Conservation (phyloP, 1,284 basidiomycete genomes). For the Porodaedalea pini region DNA sequence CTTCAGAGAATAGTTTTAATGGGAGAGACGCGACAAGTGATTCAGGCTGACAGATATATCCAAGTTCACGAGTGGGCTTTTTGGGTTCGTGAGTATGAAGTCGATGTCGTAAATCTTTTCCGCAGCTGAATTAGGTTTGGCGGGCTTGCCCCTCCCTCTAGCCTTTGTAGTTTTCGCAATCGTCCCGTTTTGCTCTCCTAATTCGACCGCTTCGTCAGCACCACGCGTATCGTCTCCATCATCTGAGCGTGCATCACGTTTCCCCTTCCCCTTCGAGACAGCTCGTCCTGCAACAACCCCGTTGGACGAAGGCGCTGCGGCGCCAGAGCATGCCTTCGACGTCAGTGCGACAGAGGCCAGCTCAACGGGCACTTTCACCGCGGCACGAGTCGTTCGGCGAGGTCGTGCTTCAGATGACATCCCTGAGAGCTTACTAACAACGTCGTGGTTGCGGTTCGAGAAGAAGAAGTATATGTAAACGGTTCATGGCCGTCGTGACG, state of each 20-base stretch:
- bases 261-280: constrained; percentile 2
- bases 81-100: constrained; percentile 42
- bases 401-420: constrained; percentile 4
- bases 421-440: no score
- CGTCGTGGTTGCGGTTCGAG: neutral
- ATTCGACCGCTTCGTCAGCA: neutral
- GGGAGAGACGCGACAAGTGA: neutral
- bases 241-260: neutral
- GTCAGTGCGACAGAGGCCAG: neutral
- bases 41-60: constrained; percentile 48
- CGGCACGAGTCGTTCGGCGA: constrained; percentile 1
- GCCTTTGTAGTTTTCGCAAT: neutral
- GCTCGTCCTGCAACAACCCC: neutral
- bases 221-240: neutral
- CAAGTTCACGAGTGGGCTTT: constrained; percentile 47
- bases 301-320: neutral
- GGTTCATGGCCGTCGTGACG: neutral
- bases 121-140: neutral
- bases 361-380: constrained; percentile 1
- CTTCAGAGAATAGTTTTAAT: neutral
- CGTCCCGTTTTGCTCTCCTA: neutral
- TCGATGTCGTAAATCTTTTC: constrained; percentile 9
- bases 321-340: neutral
- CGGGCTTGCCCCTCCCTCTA: neutral
- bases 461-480: neutral